Evolutionary conservation across 202 grass and related monocot species (phyloP), one percentile per base, ranked within the genome.

Genomic region (Bolboschoenoplectus hybrid): DNA sequence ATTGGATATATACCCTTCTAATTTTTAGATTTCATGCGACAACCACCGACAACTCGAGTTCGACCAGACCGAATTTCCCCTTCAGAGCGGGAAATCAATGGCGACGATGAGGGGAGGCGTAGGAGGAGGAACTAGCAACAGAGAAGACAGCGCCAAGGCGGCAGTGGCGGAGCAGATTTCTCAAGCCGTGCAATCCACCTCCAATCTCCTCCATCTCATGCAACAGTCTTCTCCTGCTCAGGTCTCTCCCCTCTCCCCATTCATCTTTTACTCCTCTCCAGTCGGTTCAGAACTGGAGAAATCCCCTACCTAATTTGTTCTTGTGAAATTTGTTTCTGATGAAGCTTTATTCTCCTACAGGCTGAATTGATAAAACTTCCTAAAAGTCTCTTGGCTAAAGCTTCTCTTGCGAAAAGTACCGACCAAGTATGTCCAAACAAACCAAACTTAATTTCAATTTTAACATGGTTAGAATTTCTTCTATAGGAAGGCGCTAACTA

Each of bases 161-260:
- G 67, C 83, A 4, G 90, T 84, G 87, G 93, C 88, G 19, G 93
- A 98, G 75, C 95, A 95, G 90, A 92, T 95, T 77, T 70, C 82
- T 17, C 91, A 98, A 66, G 91, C 95, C 17, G 91, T 98, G 80
- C 89, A 89, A 85, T 98, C 95, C 85, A 95, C 95, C 40, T 90
- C 95, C 56, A 98, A 95, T 82, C 95, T 98, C 12, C 91, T 97
- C 61, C 95, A 89, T 41, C 89, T 98, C 70, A 93, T 98, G 95
- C 91, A 98, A 60, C 86, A 95, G 34, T 93, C 93, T 51, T 98
- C 95, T 74, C 93, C 93, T 81, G 89, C 95, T 6, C 95, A 97
- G 92, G 95, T 91, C 66, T 76, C 17, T 38, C 39, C 47, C 5
- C 2, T 14, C 63, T 81, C 64, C 72, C 50, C 7, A 6, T 11